These are phyloP conservation scores for Chrysoporthe cubensis DNA, from an alignment of 2,329 filamentous ascomycete species.

Conservation along the genomic window DNA sequence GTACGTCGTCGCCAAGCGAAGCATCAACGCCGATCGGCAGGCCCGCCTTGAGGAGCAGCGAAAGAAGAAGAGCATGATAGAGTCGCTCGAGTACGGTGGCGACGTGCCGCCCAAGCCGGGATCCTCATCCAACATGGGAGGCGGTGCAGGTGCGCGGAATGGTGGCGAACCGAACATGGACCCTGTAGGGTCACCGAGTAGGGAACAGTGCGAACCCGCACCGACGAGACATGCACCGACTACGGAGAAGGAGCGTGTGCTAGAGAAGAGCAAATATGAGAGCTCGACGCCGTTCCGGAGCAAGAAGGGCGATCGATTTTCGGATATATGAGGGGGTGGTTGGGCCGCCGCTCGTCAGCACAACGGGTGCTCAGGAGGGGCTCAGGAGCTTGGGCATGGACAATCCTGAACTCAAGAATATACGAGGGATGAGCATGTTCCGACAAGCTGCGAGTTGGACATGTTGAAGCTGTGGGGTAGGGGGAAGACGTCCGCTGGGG, in stretches of 20 bases:
- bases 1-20: slow-evolving; percentile 94
- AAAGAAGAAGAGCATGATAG: slow-evolving; percentile 63
- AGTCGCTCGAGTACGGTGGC: slow-evolving; percentile 56
- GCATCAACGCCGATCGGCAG: slow-evolving; percentile 88
- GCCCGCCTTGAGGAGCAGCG: slow-evolving; percentile 70
- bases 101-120: slow-evolving; percentile 41
- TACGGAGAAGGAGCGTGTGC: slow-evolving; percentile 66
- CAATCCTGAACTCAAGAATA: neutral
- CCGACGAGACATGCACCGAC: slow-evolving; percentile 80
- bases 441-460: neutral
- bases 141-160: slow-evolving; percentile 40
- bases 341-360: neutral
- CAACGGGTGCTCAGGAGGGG: neutral
- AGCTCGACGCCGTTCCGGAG: slow-evolving; percentile 74
- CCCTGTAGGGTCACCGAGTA: slow-evolving; percentile 64
- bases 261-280: slow-evolving; percentile 91
- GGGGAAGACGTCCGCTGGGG: neutral
- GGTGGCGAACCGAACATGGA: slow-evolving; percentile 59
- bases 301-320: slow-evolving; percentile 85
- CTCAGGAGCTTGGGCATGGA: neutral
- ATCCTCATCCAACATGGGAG: slow-evolving; percentile 40
- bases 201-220: slow-evolving; percentile 80
- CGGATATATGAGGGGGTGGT: slow-evolving; percentile 43
- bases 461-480: neutral
- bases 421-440: neutral